Conservation (phyloP, 148 eudicot species). For the Nyssa sinensis region DNA sequence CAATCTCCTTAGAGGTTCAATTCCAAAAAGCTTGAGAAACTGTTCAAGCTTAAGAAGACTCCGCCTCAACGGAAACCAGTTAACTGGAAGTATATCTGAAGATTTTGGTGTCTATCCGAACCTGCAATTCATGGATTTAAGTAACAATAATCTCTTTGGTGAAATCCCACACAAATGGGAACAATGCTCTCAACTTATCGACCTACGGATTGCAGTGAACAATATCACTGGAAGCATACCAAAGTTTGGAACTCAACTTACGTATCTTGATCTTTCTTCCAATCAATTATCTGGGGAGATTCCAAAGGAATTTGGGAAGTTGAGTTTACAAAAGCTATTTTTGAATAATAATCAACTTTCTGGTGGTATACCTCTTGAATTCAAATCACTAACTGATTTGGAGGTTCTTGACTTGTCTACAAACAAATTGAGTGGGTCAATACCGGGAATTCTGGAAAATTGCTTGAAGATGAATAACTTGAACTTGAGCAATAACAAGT, state of each 20-base stretch:
- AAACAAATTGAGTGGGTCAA: constrained; percentile 31
- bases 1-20: constrained; percentile 21
- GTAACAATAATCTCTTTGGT: constrained; percentile 33
- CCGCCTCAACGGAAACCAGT: constrained; percentile 30
- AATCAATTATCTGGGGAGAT: constrained; percentile 36
- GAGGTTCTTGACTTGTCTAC: constrained; percentile 30
- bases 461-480: constrained; percentile 31
- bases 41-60: constrained; percentile 24
- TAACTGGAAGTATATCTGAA: constrained; percentile 27
- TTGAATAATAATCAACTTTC: constrained; percentile 30
- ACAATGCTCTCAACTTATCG: constrained; percentile 21
- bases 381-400: constrained; percentile 28
- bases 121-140: constrained; percentile 22
- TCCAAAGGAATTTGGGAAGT: constrained; percentile 33
- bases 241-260: constrained; percentile 29
- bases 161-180: constrained; percentile 27
- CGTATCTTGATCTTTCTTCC: constrained; percentile 36
- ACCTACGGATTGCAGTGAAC: constrained; percentile 17
- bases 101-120: constrained; percentile 32
- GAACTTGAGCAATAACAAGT: constrained; percentile 31
- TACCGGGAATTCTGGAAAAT: constrained; percentile 31
- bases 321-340: constrained; percentile 27
- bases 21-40: constrained; percentile 30
- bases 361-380: constrained; percentile 33
- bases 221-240: constrained; percentile 20